Evolutionary conservation across 768 basidiomycete species (phyloP), one percentile per base, ranked within the genome.

Genomic region (Collybia nuda): DNA sequence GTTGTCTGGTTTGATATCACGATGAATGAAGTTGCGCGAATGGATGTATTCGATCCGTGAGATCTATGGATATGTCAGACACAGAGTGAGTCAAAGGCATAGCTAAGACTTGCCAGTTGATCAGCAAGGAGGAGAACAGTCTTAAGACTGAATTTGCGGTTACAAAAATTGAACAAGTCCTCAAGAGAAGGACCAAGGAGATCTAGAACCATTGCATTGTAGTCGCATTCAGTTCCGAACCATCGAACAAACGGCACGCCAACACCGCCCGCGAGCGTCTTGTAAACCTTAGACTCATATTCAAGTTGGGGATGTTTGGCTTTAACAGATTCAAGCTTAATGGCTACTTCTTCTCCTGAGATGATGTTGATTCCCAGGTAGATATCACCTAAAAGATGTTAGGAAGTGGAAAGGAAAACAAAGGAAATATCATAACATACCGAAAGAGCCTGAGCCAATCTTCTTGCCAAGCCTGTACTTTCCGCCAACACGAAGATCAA

Each of bases 271-370:
- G 97, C 96, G 44, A 99, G 84, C n/a, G 93, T 93, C 85, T 98
- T 98, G 75, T 88, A 89, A 42, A 91, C 90, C 70, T 90, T 90
- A 58, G 87, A 88, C 73, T 99, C 96, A 66, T 99, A 99, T 70
- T 99, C 97, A 63, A 99, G 88, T 73, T 99, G 97, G n/a, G 97
- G 97, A 61, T 99, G 97, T 72, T 99, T 99, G 59, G 97, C 97
- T 73, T 99, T 99, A 70, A 98, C 93, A 1, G 96, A 98, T 74
- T 99, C 97, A 62, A 99, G 91, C 75, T 99, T 99, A 82, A 99
- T 99, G 67, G 94, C 97, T 54, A 98, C 96, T 68, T 98, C 97
- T 69, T 99, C 97, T 21, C 96, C 96, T 15, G 96, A 98, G 67
- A 98, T 98, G 77, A 99, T 98, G 81, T 98, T 99, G 71, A 97